Conservation (phyloP, 441 rosid species). For the Pelargonium cotyledonis region DNA sequence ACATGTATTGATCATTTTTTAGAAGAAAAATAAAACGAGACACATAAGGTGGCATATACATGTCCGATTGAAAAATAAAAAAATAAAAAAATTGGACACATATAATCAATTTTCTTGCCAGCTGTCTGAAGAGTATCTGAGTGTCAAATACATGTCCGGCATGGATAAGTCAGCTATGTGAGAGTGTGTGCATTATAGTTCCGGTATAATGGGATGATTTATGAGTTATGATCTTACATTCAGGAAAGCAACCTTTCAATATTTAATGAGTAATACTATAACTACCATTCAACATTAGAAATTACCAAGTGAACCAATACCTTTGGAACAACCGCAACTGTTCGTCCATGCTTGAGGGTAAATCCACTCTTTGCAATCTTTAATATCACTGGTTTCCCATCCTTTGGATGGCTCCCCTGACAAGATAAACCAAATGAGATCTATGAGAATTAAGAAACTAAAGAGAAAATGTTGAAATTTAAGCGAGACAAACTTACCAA, state of each 20-base stretch:
- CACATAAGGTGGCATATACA: no score
- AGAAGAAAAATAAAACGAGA: no score
- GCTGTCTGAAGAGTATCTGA: no score
- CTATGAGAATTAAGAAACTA: not conserved
- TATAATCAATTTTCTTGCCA: no score
- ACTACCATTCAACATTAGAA: not conserved
- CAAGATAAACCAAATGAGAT: slow-evolving; percentile 4
- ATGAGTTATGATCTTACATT: not conserved
- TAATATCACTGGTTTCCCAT: slow-evolving; percentile 5
- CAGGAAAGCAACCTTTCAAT: not conserved
- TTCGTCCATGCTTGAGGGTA: slow-evolving; percentile 4
- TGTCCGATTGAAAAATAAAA: no score
- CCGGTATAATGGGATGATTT: not conserved
- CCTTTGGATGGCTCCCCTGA: slow-evolving; percentile 5
- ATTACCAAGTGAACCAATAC: not conserved
- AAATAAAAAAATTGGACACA: no score
- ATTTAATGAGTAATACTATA: not conserved
- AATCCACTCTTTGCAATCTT: slow-evolving; percentile 5
- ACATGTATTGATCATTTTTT: no score
- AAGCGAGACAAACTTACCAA: slow-evolving; percentile 6
- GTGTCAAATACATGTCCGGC: no score
- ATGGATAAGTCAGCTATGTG: no score
- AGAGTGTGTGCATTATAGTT: no score
- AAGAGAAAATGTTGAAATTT: not conserved
- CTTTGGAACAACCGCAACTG: not conserved